These are phyloP conservation scores for Escallonia rubra DNA, from an alignment of 129 eudicot species.

Conservation along the genomic window DNA sequence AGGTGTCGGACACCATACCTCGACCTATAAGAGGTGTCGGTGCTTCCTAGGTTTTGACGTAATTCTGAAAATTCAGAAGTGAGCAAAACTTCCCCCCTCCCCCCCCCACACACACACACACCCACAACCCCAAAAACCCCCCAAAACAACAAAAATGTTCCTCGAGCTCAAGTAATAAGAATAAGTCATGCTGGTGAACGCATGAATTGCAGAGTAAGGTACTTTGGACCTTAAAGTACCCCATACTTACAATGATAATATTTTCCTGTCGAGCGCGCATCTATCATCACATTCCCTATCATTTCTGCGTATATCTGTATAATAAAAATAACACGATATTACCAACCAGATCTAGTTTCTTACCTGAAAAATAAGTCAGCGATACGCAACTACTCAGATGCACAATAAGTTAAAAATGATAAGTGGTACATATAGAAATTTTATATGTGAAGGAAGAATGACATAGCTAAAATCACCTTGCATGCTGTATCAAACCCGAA, in stretches of 20 bases:
- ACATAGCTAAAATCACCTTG: slow-evolving; percentile 48
- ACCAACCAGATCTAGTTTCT: too few relatives aligned
- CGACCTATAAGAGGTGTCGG: too few relatives aligned
- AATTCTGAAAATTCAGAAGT: too few relatives aligned
- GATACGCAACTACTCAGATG: neutral
- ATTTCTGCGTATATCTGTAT: slow-evolving; percentile 92
- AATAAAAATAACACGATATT: too few relatives aligned
- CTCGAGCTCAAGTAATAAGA: too few relatives aligned
- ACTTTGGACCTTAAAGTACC: neutral
- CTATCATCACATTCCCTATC: slow-evolving; percentile 98
- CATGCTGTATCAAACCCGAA: slow-evolving; percentile 99
- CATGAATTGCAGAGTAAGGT: neutral
- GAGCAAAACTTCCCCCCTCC: too few relatives aligned
- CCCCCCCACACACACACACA: too few relatives aligned
- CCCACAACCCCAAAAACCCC: too few relatives aligned
- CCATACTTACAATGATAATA: slow-evolving; percentile 90
- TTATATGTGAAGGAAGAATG: neutral
- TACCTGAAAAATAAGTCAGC: neutral
- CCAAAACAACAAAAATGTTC: too few relatives aligned
- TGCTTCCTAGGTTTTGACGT: too few relatives aligned
- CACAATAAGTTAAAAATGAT: neutral
- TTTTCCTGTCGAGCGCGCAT: slow-evolving; percentile 98
- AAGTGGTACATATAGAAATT: neutral
- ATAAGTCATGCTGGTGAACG: too few relatives aligned
- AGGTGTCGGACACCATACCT: too few relatives aligned